These are phyloP conservation scores for Zygotorulaspora florentina DNA, from an alignment of 805 yeast genomes.

Conservation along the genomic window DNA sequence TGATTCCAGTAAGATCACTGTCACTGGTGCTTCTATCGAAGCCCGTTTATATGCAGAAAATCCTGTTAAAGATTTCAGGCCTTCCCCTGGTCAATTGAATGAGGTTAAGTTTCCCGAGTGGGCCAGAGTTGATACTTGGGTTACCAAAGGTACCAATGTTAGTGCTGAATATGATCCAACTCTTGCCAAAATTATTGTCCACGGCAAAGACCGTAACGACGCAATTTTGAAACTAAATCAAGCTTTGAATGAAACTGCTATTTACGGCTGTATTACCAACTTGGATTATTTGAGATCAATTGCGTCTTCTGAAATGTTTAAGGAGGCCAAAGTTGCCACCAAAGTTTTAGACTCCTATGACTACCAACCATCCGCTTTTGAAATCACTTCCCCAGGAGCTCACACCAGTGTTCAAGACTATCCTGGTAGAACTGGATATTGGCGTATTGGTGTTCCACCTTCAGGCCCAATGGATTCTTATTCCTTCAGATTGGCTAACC, in stretches of 20 bases:
- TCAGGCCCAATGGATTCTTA: slow-evolving; percentile 97
- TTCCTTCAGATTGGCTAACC: slow-evolving; percentile 84
- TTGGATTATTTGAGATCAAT: slow-evolving; percentile 84
- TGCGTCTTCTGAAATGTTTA: slow-evolving; percentile 81
- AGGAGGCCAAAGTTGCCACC: slow-evolving; percentile 77
- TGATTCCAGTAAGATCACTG: slow-evolving; percentile 45
- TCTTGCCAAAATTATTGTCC: slow-evolving; percentile 91
- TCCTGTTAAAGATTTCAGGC: slow-evolving; percentile 91
- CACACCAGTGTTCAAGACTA: slow-evolving; percentile 95
- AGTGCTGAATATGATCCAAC: slow-evolving; percentile 97
- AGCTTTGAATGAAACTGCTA: slow-evolving; percentile 82
- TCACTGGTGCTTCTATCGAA: slow-evolving; percentile 91
- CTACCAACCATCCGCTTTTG: slow-evolving; percentile 80
- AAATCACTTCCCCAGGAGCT: slow-evolving; percentile 84
- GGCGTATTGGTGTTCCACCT: slow-evolving; percentile 86
- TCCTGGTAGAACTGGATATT: slow-evolving; percentile 77
- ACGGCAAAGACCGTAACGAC: slow-evolving; percentile 83
- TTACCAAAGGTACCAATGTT: slow-evolving; percentile 75
- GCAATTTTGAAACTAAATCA: slow-evolving; percentile 71
- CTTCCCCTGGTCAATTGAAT: slow-evolving; percentile 91
- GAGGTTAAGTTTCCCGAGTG: slow-evolving; percentile 81
- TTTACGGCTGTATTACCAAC: slow-evolving; percentile 86
- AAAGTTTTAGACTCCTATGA: slow-evolving; percentile 79
- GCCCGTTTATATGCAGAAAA: slow-evolving; percentile 96
- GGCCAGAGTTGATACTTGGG: slow-evolving; percentile 97